Evolutionary conservation across 208 protist genomes (phyloP).

Genomic region (Leishmania guyanensis): DNA sequence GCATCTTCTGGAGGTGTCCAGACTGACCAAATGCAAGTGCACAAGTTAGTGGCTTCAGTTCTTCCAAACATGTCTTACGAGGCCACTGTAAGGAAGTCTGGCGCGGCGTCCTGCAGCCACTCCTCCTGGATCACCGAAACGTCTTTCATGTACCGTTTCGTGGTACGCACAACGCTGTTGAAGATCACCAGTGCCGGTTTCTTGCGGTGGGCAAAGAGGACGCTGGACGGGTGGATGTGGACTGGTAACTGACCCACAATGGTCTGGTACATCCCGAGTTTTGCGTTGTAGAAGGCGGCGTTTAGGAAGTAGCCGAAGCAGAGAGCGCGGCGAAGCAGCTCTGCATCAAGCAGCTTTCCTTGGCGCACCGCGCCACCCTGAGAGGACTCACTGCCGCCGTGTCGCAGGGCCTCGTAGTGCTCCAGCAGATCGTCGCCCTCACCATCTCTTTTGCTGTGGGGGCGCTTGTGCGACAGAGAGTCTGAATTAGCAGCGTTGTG

Average conservation of each 20-base stretch:
- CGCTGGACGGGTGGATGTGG: conserved; percentile 87
- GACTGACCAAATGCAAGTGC: neutral
- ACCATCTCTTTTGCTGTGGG: neutral
- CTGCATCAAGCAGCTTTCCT: conserved; percentile 57
- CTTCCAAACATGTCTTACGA: conserved; percentile 21
- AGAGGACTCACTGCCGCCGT: conserved; percentile 13
- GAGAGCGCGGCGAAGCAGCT: conserved; percentile 77
- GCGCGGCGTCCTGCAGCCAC: conserved; percentile 83
- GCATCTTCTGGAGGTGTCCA: neutral
- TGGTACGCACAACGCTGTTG: conserved; percentile 88
- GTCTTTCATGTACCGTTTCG: conserved; percentile 92
- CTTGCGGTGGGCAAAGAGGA: conserved; percentile 81
- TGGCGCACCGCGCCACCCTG: neutral
- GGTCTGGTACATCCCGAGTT: conserved; percentile 83
- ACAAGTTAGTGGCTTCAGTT: neutral
- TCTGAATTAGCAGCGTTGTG: neutral
- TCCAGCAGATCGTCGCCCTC: conserved; percentile 37
- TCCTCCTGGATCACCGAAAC: conserved; percentile 89
- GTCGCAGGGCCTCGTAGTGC: conserved; percentile 24
- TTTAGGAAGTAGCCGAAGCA: conserved; percentile 90
- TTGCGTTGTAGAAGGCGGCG: conserved; percentile 89
- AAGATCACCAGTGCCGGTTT: conserved; percentile 88
- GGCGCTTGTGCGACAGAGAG: conserved; percentile 15
- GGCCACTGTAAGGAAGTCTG: conserved; percentile 52
- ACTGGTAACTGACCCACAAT: conserved; percentile 80